Evolutionary conservation across 2,329 filamentous ascomycete genomes (phyloP).

Genomic region (Penicillium sp.): DNA sequence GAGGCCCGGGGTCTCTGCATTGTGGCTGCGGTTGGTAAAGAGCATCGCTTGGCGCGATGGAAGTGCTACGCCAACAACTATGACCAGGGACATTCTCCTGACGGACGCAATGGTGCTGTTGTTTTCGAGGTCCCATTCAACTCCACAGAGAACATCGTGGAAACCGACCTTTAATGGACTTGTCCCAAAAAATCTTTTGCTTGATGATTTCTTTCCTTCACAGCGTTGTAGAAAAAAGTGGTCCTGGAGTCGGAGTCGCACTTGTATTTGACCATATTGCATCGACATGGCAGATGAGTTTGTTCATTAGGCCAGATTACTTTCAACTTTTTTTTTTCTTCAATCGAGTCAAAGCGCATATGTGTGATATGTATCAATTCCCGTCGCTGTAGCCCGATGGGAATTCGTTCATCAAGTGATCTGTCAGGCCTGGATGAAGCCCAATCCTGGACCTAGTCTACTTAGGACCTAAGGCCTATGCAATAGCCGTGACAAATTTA

Average conservation of each 20-base stretch:
- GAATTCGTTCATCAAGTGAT: conserved; percentile 13
- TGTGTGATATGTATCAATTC: conserved; percentile 8
- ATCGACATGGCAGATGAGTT: conserved; percentile 5
- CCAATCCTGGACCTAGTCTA: conserved; percentile 43
- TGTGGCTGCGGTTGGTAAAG: conserved; percentile 78
- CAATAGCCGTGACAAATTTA: conserved; percentile 33
- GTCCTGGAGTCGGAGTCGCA: conserved; percentile 19
- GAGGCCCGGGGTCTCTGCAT: conserved; percentile 62
- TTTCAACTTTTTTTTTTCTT: no score
- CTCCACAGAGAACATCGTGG: conserved; percentile 12
- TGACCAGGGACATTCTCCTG: conserved; percentile 26
- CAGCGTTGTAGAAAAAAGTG: conserved; percentile 12
- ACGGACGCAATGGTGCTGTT: conserved; percentile 73
- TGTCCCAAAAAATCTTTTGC: conserved; percentile 1
- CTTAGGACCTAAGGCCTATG: conserved; percentile 37
- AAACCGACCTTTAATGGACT: conserved; percentile 18
- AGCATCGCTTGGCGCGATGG: conserved; percentile 82
- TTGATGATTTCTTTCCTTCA: conserved; percentile 2
- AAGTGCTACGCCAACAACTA: conserved; percentile 45
- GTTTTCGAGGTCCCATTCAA: conserved; percentile 70
- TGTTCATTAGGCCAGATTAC: no score
- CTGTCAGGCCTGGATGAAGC: conserved; percentile 46
- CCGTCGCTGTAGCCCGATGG: no score
- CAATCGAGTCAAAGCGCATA: no score
- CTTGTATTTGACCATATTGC: conserved; percentile 14